These are phyloP conservation scores for Monocercomonoides exilis DNA, from an alignment of 78 protist genomes.

Conservation along the genomic window DNA sequence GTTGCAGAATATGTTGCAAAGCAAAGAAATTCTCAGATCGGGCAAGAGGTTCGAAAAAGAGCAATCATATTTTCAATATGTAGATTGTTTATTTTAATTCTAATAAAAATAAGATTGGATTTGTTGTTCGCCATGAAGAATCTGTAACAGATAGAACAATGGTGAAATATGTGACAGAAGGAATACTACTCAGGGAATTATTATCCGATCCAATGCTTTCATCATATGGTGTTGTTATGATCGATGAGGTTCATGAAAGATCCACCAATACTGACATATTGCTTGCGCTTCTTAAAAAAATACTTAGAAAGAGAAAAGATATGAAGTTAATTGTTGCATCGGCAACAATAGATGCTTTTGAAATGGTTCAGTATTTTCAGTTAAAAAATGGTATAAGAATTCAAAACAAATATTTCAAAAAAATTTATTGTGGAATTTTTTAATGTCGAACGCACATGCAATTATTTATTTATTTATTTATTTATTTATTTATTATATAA, in stretches of 20 bases:
- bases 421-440: too few relatives aligned
- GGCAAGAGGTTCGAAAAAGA: not conserved
- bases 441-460: too few relatives aligned
- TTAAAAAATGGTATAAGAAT: too few relatives aligned
- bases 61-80: too few relatives aligned
- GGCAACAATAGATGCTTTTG: conserved; percentile 77
- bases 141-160: conserved; percentile 23
- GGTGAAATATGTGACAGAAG: conserved; percentile 83
- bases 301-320: conserved; percentile 29
- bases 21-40: conserved; percentile 45
- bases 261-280: conserved; percentile 45
- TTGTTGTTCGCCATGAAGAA: conserved; percentile 69
- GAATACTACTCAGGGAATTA: conserved; percentile 76
- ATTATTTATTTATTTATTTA: too few relatives aligned
- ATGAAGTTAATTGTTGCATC: conserved; percentile 73
- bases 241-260: conserved; percentile 98
- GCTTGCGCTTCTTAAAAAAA: conserved; percentile 39
- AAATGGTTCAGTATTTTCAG: conserved; percentile 50
- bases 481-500: too few relatives aligned
- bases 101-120: conserved; percentile 52
- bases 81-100: not conserved
- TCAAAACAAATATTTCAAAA: too few relatives aligned
- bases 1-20: conserved; percentile 89
- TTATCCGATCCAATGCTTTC: conserved; percentile 67
- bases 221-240: conserved; percentile 63